A percentile compares a stretch with the other conserved stretches of the same genome.
These are phyloP conservation scores for Hortiboletus rubellus DNA, from an alignment of 1,284 basidiomycete genomes.

Conservation along the genomic window DNA sequence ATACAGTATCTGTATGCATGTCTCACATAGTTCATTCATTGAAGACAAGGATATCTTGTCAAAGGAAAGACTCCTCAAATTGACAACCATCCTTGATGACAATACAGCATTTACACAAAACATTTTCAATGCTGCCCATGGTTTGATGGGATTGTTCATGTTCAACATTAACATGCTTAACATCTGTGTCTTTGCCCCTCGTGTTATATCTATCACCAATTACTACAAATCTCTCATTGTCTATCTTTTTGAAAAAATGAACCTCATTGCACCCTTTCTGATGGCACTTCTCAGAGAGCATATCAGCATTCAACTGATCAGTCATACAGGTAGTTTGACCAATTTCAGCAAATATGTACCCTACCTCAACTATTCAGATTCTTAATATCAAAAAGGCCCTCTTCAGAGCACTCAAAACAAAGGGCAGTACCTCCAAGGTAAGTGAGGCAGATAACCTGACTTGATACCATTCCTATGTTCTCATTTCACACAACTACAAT, in stretches of 20 bases:
- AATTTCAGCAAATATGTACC: constrained; percentile 99
- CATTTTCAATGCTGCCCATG: constrained; percentile 90
- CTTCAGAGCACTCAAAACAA: constrained; percentile 97
- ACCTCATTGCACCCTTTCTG: constrained; percentile 93
- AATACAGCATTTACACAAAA: constrained; percentile 90
- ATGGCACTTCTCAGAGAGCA: constrained; percentile 95
- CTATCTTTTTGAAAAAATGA: constrained; percentile 98
- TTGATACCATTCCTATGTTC: background rate
- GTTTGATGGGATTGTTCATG: constrained; percentile 94
- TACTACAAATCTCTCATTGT: constrained; percentile 91
- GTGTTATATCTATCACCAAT: constrained; percentile 90
- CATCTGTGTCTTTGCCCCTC: constrained; percentile 89
- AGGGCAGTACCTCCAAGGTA: constrained; percentile 98
- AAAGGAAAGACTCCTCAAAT: constrained; percentile 78
- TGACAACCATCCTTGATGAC: constrained; percentile 84
- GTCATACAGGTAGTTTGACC: constrained; percentile 94
- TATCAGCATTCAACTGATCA: constrained; percentile 93
- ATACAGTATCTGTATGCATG: constrained; percentile 90
- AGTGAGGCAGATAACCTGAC: background rate
- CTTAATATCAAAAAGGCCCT: constrained; percentile 98
- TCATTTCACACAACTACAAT: constrained; percentile 45
- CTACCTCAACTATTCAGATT: constrained; percentile 97
- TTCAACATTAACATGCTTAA: constrained; percentile 96
- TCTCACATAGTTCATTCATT: constrained; percentile 74
- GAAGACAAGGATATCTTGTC: constrained; percentile 83